Conservation (phyloP, 306 rosid genomes). For the Rubus parviflorus region DNA sequence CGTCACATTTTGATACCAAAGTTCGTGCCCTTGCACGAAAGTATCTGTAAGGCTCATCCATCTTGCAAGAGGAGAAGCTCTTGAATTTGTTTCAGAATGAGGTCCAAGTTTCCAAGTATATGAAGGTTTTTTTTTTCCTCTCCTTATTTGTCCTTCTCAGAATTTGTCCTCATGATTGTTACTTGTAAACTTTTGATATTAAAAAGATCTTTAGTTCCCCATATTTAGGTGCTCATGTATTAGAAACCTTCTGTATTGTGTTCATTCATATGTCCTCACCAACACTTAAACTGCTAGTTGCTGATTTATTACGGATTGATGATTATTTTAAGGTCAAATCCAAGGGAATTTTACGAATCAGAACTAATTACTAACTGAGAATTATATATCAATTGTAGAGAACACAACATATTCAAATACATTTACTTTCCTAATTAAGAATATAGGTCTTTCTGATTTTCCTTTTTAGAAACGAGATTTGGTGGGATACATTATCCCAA, state of each 20-base stretch:
- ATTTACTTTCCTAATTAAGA: no score
- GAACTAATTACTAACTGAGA: no score
- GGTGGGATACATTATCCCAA: no score
- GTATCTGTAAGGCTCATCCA: slow-evolving; percentile 50
- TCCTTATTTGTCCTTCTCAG: background rate
- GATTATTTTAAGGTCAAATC: background rate
- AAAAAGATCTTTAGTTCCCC: background rate
- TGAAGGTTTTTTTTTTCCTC: background rate
- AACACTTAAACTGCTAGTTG: no score
- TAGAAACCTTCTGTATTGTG: background rate
- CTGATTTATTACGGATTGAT: background rate
- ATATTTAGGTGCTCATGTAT: background rate
- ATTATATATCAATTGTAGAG: no score
- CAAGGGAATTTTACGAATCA: background rate
- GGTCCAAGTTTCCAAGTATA: background rate
- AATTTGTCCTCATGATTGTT: background rate
- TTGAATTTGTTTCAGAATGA: background rate
- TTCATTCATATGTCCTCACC: background rate
- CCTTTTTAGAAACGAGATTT: no score
- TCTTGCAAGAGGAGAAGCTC: slow-evolving; percentile 5
- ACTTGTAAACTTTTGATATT: background rate
- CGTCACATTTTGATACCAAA: slow-evolving; percentile 93
- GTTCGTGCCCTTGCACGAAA: slow-evolving; percentile 93
- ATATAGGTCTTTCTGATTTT: no score
- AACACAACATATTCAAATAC: no score